Base-by-base conservation (phyloP, 257 asterid genomes). In the Paraleonurus japonicus region DNA sequence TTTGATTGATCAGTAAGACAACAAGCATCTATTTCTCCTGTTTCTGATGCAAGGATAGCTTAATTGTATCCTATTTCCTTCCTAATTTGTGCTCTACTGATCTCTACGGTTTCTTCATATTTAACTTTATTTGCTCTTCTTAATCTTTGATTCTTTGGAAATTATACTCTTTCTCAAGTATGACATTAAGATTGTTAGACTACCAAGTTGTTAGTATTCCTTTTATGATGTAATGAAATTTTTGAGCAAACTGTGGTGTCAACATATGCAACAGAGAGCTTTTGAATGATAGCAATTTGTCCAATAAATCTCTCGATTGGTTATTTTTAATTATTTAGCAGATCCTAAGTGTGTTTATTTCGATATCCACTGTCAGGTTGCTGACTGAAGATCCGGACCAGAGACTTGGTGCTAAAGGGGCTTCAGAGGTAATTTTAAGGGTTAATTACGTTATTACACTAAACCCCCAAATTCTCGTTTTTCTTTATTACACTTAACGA, bases 321-420 rank as follows among this genome's bases (percentile, higher is more conserved):
- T 62, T 35, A 20, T 15, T 48, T 33, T 47, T 15, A 50, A 39
- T 41, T 76, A 11, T 41, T 26, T 63, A 35, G 45, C 64, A 45
- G 60, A 65, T 23, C 47, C 62, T 32, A 63, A 4, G 20, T 61
- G 65, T 39, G 20, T 39, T 69, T 23, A 16, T 57, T 39, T 35
- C 48, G 16, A 20, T 47, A 16, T 74, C 61, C 8, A 45, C 61
- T 32, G 70, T 64, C 85, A 95, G 99, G 81, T 81, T 95, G 80
- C 77, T 95, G 75, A 95, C 95, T 4, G 99, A 95, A 86, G 99
- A 92, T 85, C 99, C 99, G 32, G 81, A 86, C 84, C 88, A 86
- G 83, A 88, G 99, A 84, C 96, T 95, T 60, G 99, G 99, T 79
- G 96, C 98, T 51, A 79, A 74, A 68, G 98, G 99, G 68, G 99